These are phyloP conservation scores for Prunus mongolica DNA, from an alignment of 306 rosid species.

Conservation along the genomic window DNA sequence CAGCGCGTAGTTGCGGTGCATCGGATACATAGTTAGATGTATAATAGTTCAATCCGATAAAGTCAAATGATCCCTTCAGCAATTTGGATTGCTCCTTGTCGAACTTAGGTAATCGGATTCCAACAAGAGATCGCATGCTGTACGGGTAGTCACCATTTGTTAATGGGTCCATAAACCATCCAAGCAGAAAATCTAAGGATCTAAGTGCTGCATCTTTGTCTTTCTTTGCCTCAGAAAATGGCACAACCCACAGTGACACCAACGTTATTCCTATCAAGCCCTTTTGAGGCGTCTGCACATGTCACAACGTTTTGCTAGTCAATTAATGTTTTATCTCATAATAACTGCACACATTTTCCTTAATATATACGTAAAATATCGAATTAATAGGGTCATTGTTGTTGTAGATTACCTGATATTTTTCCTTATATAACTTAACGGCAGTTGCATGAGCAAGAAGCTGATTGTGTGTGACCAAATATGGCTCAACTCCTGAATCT, in stretches of 20 bases:
- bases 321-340: neutral
- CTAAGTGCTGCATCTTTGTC: constrained; percentile 35
- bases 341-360: neutral
- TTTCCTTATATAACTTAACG: constrained; percentile 31
- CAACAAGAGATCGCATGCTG: constrained; percentile 27
- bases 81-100: neutral
- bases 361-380: neutral
- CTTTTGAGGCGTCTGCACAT: constrained; percentile 39
- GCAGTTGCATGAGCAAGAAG: constrained; percentile 53
- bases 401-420: constrained; percentile 39
- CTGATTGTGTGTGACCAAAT: constrained; percentile 35
- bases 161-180: constrained; percentile 54
- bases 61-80: constrained; percentile 27
- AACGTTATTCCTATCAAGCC: constrained; percentile 56
- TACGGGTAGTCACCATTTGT: constrained; percentile 31
- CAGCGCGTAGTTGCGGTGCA: neutral
- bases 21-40: constrained; percentile 14
- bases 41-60: constrained; percentile 33
- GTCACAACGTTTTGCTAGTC: neutral
- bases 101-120: constrained; percentile 27
- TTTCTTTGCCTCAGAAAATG: constrained; percentile 24
- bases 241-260: constrained; percentile 41
- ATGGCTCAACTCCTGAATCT: constrained; percentile 44
- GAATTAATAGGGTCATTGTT: neutral
- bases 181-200: constrained; percentile 49